These are phyloP conservation scores for Crithidia expoeki DNA, from an alignment of 208 protist genomes.

Conservation along the genomic window DNA sequence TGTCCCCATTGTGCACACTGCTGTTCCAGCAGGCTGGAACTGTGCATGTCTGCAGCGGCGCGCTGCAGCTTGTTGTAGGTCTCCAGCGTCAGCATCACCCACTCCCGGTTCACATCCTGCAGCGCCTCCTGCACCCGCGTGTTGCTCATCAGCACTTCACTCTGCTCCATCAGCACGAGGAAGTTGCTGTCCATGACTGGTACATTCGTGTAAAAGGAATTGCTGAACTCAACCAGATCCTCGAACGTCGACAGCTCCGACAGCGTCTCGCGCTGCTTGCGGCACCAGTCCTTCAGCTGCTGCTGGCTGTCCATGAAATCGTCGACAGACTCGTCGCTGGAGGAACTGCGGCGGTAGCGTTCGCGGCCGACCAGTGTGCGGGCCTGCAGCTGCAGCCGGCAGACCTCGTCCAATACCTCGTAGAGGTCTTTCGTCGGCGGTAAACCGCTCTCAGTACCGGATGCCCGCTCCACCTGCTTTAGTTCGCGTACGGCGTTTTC, in stretches of 20 bases:
- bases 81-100: slow-evolving; percentile 62
- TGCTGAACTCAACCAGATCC: slow-evolving; percentile 71
- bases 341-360: slow-evolving; percentile 54
- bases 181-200: slow-evolving; percentile 89
- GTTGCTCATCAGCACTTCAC: slow-evolving; percentile 60
- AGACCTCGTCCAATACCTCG: slow-evolving; percentile 63
- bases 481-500: slow-evolving; percentile 44
- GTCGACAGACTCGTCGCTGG: slow-evolving; percentile 57
- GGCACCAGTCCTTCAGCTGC: slow-evolving; percentile 81
- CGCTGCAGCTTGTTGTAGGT: slow-evolving; percentile 69
- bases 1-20: slow-evolving; percentile 48
- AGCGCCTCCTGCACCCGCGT: slow-evolving; percentile 67
- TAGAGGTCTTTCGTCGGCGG: slow-evolving; percentile 51
- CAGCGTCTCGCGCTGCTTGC: slow-evolving; percentile 77
- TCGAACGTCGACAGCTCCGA: slow-evolving; percentile 46
- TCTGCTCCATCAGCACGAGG: slow-evolving; percentile 77
- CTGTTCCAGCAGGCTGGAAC: slow-evolving; percentile 42
- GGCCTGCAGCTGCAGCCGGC: slow-evolving; percentile 75
- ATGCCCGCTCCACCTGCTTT: slow-evolving; percentile 41
- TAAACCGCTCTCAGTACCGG: slow-evolving; percentile 13
- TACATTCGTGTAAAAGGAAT: slow-evolving; percentile 75
- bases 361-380: slow-evolving; percentile 70
- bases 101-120: slow-evolving; percentile 72
- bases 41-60: slow-evolving; percentile 46
- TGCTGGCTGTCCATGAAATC: slow-evolving; percentile 67